Percentiles rank a stretch among this genome's conserved stretches.
These are phyloP conservation scores for Coemansia erecta DNA, from an alignment of 192 early-diverging fungal species.

Conservation along the genomic window DNA sequence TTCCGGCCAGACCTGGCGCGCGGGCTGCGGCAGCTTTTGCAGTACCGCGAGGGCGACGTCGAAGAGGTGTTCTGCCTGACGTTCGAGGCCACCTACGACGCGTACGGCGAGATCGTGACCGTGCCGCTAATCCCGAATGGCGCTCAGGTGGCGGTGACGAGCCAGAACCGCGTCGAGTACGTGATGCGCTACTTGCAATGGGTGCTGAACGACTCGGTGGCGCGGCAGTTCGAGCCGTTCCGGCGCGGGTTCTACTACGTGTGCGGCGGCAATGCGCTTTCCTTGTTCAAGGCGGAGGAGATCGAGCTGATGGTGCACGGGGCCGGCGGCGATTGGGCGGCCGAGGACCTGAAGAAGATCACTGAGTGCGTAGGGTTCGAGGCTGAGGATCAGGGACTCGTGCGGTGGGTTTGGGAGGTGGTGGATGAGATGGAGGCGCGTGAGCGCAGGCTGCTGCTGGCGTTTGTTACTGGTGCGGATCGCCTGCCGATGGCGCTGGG, in stretches of 20 bases:
- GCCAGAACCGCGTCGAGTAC: conserved; percentile 69
- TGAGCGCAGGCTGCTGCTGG: conserved; percentile 72
- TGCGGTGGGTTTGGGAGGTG: conserved; percentile 79
- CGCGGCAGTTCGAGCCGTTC: conserved; percentile 79
- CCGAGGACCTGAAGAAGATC: conserved; percentile 26
- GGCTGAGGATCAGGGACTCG: conserved; percentile 44
- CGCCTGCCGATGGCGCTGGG: conserved; percentile 77
- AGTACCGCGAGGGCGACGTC: conserved; percentile 77
- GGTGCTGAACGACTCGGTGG: conserved; percentile 72
- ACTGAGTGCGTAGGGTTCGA: conserved; percentile 57
- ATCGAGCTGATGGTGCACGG: conserved; percentile 89
- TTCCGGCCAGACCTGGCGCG: conserved; percentile 74
- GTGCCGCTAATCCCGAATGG: conserved; percentile 69
- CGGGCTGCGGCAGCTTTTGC: conserved; percentile 82
- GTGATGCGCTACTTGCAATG: conserved; percentile 82
- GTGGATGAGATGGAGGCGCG: conserved; percentile 63
- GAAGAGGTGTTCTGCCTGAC: conserved; percentile 80
- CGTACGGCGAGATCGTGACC: conserved; percentile 62
- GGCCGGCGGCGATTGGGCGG: conserved; percentile 57
- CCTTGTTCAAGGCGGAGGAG: conserved; percentile 88
- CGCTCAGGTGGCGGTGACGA: conserved; percentile 60
- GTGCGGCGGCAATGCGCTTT: conserved; percentile 81
- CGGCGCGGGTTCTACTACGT: conserved; percentile 84
- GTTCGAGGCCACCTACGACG: conserved; percentile 73
- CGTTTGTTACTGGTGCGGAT: conserved; percentile 93